Evolutionary conservation across 192 early-diverging fungal species (phyloP).

Genomic region (Coemansia sp.): DNA sequence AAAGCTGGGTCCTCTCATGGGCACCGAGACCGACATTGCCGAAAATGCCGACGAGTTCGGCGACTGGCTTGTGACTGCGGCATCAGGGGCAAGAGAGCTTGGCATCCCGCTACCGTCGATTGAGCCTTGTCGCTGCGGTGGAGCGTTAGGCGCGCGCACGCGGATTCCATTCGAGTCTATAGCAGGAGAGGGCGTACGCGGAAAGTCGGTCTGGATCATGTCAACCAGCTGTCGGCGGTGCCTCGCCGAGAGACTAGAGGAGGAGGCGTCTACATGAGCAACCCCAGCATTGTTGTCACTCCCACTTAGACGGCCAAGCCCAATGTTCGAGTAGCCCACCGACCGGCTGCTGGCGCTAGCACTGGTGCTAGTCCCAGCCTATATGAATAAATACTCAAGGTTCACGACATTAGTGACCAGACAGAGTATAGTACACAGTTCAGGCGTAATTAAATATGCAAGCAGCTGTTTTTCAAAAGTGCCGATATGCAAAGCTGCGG

Average conservation of each 20-base stretch:
- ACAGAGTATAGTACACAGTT: not conserved
- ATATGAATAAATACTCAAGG: not conserved
- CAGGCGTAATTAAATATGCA: not conserved
- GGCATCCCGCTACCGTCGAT: constrained; percentile 6
- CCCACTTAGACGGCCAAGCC: constrained; percentile 23
- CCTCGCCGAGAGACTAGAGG: constrained; percentile 12
- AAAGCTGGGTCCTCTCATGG: constrained; percentile 14
- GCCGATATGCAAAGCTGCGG: not conserved
- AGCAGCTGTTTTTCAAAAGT: not conserved
- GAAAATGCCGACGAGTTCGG: constrained; percentile 41
- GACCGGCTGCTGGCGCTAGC: constrained; percentile 26
- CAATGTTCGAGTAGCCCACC: constrained; percentile 22
- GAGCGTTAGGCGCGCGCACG: constrained; percentile 12
- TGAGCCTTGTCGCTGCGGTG: constrained; percentile 10
- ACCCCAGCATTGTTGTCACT: constrained; percentile 9
- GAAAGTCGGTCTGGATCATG: constrained; percentile 52
- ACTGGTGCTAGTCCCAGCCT: constrained; percentile 21
- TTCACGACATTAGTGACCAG: not conserved
- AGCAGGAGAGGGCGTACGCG: constrained; percentile 51
- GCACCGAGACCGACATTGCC: constrained; percentile 31
- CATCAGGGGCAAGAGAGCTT: not conserved
- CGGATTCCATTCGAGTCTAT: constrained; percentile 25
- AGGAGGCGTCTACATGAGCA: constrained; percentile 14
- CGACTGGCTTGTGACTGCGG: constrained; percentile 5
- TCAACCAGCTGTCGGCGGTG: constrained; percentile 47